Conservation (phyloP, 331 rosid species). For the Phaseolus coccineus region DNA sequence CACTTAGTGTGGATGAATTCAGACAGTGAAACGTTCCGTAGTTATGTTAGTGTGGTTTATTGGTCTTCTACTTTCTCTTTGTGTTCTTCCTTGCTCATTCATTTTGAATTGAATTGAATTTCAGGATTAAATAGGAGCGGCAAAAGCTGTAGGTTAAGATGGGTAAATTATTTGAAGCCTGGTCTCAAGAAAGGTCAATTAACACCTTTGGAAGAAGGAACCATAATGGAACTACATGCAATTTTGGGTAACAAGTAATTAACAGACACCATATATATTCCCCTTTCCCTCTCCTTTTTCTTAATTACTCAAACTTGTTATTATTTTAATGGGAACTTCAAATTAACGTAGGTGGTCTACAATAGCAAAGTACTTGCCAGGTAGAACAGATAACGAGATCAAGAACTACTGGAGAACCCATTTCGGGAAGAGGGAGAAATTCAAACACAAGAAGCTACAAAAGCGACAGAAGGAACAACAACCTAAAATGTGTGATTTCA, state of each 20-base stretch:
- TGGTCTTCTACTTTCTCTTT: no score
- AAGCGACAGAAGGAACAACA: constrained; percentile 15
- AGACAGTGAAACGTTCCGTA: no score
- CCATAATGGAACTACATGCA: constrained; percentile 68
- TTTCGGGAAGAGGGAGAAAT: constrained; percentile 60
- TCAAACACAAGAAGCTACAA: constrained; percentile 44
- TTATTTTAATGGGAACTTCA: neutral
- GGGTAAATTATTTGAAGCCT: constrained; percentile 82
- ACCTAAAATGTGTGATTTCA: constrained; percentile 11
- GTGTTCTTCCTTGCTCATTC: no score
- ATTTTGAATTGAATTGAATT: neutral
- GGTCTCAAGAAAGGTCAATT: constrained; percentile 75
- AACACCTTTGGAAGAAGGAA: constrained; percentile 68
- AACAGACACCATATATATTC: neutral
- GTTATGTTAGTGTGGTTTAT: no score
- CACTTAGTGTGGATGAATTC: no score
- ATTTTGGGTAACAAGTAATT: constrained; percentile 71
- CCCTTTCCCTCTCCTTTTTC: neutral
- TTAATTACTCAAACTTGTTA: neutral
- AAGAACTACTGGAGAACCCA: constrained; percentile 87
- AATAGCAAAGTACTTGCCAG: constrained; percentile 76
- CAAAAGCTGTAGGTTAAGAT: constrained; percentile 83
- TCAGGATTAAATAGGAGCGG: constrained; percentile 75
- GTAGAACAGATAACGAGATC: constrained; percentile 83
- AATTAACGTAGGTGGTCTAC: constrained; percentile 70